Evolutionary conservation across 352 stramenopile genomes (phyloP).

Genomic region (Blastocystis sp.): DNA sequence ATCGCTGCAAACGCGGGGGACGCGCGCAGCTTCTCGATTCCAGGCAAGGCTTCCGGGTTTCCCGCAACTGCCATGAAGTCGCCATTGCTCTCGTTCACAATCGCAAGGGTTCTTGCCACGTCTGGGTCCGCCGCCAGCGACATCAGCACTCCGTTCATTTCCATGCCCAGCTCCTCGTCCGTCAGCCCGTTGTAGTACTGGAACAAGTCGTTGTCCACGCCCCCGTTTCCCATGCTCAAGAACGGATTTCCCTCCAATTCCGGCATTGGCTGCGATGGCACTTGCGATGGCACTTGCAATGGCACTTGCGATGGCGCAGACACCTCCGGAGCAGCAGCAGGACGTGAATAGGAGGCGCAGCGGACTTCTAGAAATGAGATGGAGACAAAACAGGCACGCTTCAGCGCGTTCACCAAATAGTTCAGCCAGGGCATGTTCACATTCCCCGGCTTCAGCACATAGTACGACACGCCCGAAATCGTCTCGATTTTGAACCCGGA

Average conservation of each 20-base stretch:
- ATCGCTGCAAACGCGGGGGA: not conserved
- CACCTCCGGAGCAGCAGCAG: no score
- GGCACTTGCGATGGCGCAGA: not conserved
- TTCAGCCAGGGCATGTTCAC: conserved; percentile 56
- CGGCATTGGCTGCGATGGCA: not conserved
- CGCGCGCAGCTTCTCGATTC: not conserved
- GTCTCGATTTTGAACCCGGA: conserved; percentile 28
- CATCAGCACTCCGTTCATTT: not conserved
- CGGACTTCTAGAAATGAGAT: not conserved
- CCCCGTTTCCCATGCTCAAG: not conserved
- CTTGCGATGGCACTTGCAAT: not conserved
- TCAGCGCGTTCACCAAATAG: not conserved
- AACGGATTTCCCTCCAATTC: not conserved
- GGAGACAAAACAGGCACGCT: not conserved
- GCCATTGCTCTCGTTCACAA: not conserved
- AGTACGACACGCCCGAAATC: conserved; percentile 1
- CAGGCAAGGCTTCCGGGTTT: not conserved
- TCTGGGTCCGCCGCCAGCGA: not conserved
- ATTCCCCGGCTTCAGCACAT: conserved; percentile 43
- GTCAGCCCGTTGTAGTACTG: not conserved
- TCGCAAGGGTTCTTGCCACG: not conserved
- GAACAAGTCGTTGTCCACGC: not conserved
- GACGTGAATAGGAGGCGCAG: not conserved
- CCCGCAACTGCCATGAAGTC: not conserved
- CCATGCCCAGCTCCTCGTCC: not conserved